Percentiles rank a stretch among this genome's conserved stretches.
phyloP scores from a whole-genome alignment of 2,329 filamentous ascomycete genomes.

The Fusarium oligoseptatum region DNA sequence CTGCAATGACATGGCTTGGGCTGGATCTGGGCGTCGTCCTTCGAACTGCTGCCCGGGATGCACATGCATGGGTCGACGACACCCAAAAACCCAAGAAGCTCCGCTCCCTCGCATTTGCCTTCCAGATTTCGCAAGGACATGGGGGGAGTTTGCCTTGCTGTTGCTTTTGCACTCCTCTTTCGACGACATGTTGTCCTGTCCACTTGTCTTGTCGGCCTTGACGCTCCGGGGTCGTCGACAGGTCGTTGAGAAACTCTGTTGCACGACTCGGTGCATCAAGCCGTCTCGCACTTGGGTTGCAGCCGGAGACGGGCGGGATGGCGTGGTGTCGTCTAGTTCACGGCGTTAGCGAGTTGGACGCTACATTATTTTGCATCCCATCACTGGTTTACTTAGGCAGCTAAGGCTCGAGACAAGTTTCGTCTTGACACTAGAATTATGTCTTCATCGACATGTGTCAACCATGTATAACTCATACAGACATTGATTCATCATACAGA shows the following conservation, averaged over 20 bases:
- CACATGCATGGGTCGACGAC: conserved; percentile 23
- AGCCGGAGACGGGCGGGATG: conserved; percentile 30
- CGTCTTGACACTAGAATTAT: not conserved
- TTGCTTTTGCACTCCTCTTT: conserved; percentile 8
- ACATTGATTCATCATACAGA: not conserved
- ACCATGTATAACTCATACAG: not conserved
- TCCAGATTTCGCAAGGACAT: conserved; percentile 23
- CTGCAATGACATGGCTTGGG: not conserved
- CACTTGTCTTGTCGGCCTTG: not conserved
- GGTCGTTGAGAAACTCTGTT: not conserved
- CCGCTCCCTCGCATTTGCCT: conserved; percentile 36
- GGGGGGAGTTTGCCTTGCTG: no score
- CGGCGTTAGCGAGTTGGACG: conserved; percentile 5
- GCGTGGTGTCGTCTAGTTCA: conserved; percentile 23
- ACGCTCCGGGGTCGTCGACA: not conserved
- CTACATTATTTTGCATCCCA: not conserved
- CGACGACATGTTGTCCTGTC: not conserved
- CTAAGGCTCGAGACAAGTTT: not conserved
- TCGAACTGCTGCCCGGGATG: not conserved
- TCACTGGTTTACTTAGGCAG: not conserved
- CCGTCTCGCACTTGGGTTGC: conserved; percentile 28
- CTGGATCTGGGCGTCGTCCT: not conserved
- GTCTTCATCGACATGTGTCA: not conserved
- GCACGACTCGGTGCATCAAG: conserved; percentile 24
- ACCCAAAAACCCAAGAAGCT: conserved; percentile 8